Base-by-base conservation (phyloP, 495 filamentous ascomycete species). In the Glonium stellatum region DNA sequence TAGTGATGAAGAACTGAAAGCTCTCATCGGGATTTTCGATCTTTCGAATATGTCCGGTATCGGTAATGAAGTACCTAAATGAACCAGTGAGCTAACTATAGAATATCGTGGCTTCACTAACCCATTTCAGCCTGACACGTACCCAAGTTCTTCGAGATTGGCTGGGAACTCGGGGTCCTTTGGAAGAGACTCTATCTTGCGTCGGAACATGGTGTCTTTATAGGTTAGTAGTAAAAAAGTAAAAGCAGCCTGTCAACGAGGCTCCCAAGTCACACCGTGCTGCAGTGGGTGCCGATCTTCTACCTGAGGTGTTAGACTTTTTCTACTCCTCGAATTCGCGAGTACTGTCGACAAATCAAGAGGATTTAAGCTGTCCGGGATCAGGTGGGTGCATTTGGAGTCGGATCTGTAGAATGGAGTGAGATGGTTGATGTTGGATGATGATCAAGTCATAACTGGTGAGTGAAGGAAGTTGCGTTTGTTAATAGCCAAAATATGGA, bases 1-100 rank as follows among this genome's bases (percentile, higher is more conserved):
- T 84, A 69, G 78, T 84, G 61, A 87, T 71, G 70, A 81, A 87
- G 79, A 76, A 95, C 60, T 86, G 77, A 75, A 89, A 92, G 66
- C 84, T 84, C 67, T 80, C 71, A 19, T 84, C 77, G 1, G 86
- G 83, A 58, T 88, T 73, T 9, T 79, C 75, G 60, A 87, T 83
- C 62, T 76, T 80, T 46, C 85, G 80, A 63, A 95, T 83, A 67
- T 89, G 84, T 65, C 90, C 87, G 9, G 81, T 72, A 2, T 83
- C 77, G 55, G 85, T 88, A 75, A 67, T 60, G 46, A 63, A 55
- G 42, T 51, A 65, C 31, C 58, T 52, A 41, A 34, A 18, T 6
- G 23, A 36, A 15, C 1, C 36, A 21, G 42, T 62, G 35, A 64
- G 54, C 55, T 8, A 35, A 50, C 23, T 21, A 3, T 1, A 8